Conservation (phyloP, 805 yeast genomes). For the Pichia gijzeniarum region DNA sequence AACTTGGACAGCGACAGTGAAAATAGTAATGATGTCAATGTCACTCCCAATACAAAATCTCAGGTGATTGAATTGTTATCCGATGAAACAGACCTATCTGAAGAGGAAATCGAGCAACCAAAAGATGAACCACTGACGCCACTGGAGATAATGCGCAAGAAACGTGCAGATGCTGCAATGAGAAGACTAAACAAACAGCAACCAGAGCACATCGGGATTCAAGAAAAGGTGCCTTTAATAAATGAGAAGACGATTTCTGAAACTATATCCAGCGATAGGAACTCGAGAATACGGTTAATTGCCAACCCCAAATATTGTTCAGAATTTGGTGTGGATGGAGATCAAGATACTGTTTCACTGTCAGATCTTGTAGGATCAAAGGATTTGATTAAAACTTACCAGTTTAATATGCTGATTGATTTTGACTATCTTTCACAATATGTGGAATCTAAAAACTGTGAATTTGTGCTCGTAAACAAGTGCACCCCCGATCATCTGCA, state of each 20-base stretch:
- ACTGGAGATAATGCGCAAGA: conserved; percentile 14
- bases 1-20: conserved; percentile 10
- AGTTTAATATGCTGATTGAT: conserved; percentile 31
- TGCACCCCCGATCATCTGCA: conserved; percentile 28
- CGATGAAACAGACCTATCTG: neutral
- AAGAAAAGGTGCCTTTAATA: neutral
- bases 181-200: conserved; percentile 11
- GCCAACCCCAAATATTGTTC: conserved; percentile 20
- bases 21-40: no score
- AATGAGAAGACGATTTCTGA: neutral
- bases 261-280: neutral
- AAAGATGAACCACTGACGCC: conserved; percentile 2
- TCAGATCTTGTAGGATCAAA: conserved; percentile 24
- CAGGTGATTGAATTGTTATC: neutral
- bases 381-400: conserved; percentile 22
- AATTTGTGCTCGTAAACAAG: conserved; percentile 28
- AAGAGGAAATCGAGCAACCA: neutral
- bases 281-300: conserved; percentile 26
- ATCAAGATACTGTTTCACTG: conserved; percentile 25
- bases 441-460: conserved; percentile 18
- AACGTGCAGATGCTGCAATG: conserved; percentile 23
- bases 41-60: neutral
- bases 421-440: conserved; percentile 21
- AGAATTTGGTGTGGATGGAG: conserved; percentile 16
- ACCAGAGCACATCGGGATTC: neutral